A percentile compares a stretch with the other conserved stretches of the same genome.
Conservation (phyloP, 1,284 basidiomycete genomes). For the Anthracocystis setariae region DNA sequence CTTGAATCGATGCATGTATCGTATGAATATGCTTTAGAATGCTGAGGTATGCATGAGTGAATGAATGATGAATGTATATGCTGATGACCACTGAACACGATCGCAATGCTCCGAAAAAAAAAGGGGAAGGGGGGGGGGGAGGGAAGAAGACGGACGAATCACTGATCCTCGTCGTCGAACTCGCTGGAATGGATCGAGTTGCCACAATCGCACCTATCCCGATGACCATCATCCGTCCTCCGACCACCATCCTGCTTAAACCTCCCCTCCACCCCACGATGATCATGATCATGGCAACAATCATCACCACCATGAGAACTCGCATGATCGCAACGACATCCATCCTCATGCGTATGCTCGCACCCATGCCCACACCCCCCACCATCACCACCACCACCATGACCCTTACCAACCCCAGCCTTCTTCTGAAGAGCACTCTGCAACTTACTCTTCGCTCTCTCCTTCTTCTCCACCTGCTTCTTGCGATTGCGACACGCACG, state of each 20-base stretch:
- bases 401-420: background rate
- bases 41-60: background rate
- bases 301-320: slow-evolving; percentile 6
- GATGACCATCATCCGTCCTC: slow-evolving; percentile 1
- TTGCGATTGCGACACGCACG: slow-evolving; percentile 62
- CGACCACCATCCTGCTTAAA: slow-evolving; percentile 1
- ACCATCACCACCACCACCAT: slow-evolving; percentile 12
- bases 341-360: slow-evolving; percentile 20
- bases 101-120: too few relatives aligned
- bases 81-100: too few relatives aligned
- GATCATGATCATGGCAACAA: slow-evolving; percentile 6
- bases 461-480: slow-evolving; percentile 61
- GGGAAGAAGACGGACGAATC: background rate
- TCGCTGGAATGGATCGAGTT: slow-evolving; percentile 51
- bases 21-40: background rate
- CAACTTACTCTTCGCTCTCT: slow-evolving; percentile 59
- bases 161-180: slow-evolving; percentile 28
- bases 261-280: background rate
- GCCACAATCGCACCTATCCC: slow-evolving; percentile 45
- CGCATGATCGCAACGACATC: slow-evolving; percentile 18
- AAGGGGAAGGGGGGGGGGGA: too few relatives aligned
- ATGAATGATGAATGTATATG: background rate
- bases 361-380: slow-evolving; percentile 17
- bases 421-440: slow-evolving; percentile 32
- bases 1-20: too few relatives aligned